Percentiles rank a stretch among this genome's conserved stretches.
Conservation (phyloP, 1,139 yeast genomes). For the Kurtzmaniella quercitrusa region DNA sequence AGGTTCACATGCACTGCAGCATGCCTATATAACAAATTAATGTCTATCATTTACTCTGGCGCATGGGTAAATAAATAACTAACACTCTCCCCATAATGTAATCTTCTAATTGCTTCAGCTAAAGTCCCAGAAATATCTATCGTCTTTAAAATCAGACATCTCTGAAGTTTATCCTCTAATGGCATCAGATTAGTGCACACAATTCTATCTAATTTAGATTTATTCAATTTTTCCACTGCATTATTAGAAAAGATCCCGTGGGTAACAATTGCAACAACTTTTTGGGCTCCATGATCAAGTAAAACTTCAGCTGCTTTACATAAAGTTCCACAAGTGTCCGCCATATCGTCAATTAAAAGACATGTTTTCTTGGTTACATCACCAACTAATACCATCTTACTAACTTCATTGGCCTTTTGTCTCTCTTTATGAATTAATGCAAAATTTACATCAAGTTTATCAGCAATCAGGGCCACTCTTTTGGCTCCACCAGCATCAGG, state of each 20-base stretch:
- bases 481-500: slow-evolving; percentile 99
- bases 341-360: slow-evolving; percentile 95
- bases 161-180: slow-evolving; percentile 65
- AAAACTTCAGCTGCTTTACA: slow-evolving; percentile 94
- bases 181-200: slow-evolving; percentile 97
- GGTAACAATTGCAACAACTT: slow-evolving; percentile 92
- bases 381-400: slow-evolving; percentile 94
- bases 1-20: neutral
- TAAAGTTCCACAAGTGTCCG: slow-evolving; percentile 96
- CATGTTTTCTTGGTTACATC: slow-evolving; percentile 88
- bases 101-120: slow-evolving; percentile 94
- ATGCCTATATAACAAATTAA: too few species aligned
- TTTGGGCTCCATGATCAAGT: slow-evolving; percentile 71
- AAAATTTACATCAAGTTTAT: slow-evolving; percentile 84
- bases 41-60: slow-evolving; percentile 22
- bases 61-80: slow-evolving; percentile 82
- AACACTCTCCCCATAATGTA: slow-evolving; percentile 96
- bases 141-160: slow-evolving; percentile 73
- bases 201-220: slow-evolving; percentile 70
- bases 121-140: slow-evolving; percentile 85
- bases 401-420: slow-evolving; percentile 90
- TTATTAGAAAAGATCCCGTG: slow-evolving; percentile 91
- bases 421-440: slow-evolving; percentile 97
- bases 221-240: slow-evolving; percentile 80
- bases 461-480: slow-evolving; percentile 95